Evolutionary conservation across 2,329 filamentous ascomycete species (phyloP), one percentile per base, ranked within the genome.

Genomic region (Aureobasidium mangrovei): DNA sequence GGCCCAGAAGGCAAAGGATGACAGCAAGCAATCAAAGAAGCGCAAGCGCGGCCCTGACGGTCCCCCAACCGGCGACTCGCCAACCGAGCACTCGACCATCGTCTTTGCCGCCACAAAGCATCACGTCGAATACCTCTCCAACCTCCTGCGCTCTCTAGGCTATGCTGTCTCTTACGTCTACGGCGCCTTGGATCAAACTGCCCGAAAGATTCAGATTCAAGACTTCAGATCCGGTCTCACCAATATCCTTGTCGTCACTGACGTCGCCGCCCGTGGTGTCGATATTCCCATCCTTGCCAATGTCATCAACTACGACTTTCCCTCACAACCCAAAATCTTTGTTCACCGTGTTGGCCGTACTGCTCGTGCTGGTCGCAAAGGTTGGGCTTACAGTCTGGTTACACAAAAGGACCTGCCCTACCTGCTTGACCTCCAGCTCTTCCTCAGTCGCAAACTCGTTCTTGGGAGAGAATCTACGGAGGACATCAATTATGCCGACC

Each of bases 281-380:
- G 93, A 98, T 81, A 95, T 98, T 61, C 93, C 93, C 0, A 81
- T 96, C 44, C 78, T 98, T 35, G 91, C 89, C 55, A 97, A 98
- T 67, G 93, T 98, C 56, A 91, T 98, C 75, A 97, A 98, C 75
- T 98, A 95, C 70, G 91, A 97, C 66, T 98, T 98, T 60, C 91
- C 93, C 3, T 87, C 91, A 1, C 93, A 97, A 64, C 89, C 93
- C 24, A 98, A 98, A 72, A 84, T 98, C 40, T 98, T 94, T 64
- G 86, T 98, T 29, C 93, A 98, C 70, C 85, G 93, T 67, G 93
- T 98, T 44, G 93, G 93, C 63, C 85, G 93, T 72, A 98, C 94
- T 28, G 94, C 93, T 39, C 83, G 93, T 79, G 94, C 94, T 42
- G 93, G 91, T 10, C 85, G 89, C 63, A 83, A 85, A 60, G 93